Conservation (phyloP, 73 alveolate genomes). For the Paramecium octaurelia region DNA sequence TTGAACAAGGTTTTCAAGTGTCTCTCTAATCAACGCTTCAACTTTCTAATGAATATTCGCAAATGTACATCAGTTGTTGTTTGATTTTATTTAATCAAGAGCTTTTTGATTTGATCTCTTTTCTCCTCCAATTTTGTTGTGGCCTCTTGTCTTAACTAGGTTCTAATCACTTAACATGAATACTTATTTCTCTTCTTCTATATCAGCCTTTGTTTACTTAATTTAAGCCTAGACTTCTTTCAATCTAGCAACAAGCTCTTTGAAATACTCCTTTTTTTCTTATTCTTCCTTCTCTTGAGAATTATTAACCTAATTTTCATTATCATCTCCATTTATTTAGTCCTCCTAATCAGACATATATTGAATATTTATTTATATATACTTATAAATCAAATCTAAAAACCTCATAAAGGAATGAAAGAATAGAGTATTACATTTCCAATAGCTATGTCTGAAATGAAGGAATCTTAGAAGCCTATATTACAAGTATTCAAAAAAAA, state of each 20-base stretch:
- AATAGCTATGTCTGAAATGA: background rate
- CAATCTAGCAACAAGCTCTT: background rate
- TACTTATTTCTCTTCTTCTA: background rate
- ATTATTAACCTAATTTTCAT: background rate
- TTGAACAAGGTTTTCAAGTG: background rate
- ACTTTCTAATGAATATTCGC: background rate
- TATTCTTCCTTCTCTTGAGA: background rate
- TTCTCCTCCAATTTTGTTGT: background rate
- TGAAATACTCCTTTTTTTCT: background rate
- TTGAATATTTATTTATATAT: background rate
- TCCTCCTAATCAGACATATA: background rate
- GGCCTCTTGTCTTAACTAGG: background rate
- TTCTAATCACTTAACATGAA: background rate
- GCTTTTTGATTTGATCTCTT: background rate
- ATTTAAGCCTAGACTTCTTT: background rate
- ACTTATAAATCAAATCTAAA: background rate
- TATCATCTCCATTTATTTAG: background rate
- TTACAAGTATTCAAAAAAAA: background rate
- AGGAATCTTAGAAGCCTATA: background rate
- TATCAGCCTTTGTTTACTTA: background rate
- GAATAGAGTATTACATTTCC: background rate
- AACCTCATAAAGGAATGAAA: background rate
- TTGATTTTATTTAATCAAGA: background rate
- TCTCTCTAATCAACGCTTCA: background rate
- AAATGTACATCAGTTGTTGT: constrained; percentile 12